A percentile compares a stretch with the other conserved stretches of the same genome.
Evolutionary conservation across 306 rosid genomes (phyloP).

Genomic region (Citrullus mucosospermus): DNA sequence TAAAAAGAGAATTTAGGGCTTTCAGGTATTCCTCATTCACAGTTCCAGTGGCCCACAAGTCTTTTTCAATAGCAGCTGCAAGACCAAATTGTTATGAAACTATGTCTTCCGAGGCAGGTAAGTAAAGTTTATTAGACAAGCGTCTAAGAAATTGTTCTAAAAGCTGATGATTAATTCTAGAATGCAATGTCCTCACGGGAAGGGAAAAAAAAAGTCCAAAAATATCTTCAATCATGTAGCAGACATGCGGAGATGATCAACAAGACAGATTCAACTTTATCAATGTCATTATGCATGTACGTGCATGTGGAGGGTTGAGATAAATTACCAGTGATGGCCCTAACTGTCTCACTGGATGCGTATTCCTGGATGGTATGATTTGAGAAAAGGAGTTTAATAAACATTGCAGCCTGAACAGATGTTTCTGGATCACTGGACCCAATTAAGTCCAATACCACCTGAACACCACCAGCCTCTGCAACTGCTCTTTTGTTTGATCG

Average conservation of each 20-base stretch:
- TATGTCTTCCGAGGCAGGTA: not conserved
- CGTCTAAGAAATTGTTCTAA: not conserved
- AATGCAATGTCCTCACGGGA: not conserved
- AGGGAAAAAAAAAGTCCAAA: not conserved
- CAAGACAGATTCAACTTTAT: not conserved
- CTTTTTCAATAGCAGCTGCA: constrained; percentile 91
- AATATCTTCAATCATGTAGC: not conserved
- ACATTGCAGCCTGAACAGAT: constrained; percentile 95
- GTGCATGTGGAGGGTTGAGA: constrained; percentile 14
- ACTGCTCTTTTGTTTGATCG: constrained; percentile 93
- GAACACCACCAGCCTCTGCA: constrained; percentile 99
- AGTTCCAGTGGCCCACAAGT: constrained; percentile 90
- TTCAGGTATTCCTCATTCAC: constrained; percentile 93
- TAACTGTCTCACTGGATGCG: constrained; percentile 96
- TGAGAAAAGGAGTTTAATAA: constrained; percentile 88
- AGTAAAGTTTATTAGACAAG: not conserved
- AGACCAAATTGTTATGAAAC: constrained; percentile 14
- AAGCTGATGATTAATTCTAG: not conserved
- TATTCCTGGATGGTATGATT: constrained; percentile 96
- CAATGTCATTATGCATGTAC: not conserved
- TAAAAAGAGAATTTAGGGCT: constrained; percentile 82
- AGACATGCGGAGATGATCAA: not conserved
- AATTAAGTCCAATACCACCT: constrained; percentile 89
- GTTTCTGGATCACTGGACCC: constrained; percentile 94
- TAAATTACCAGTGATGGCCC: constrained; percentile 79